These are phyloP conservation scores for Arachnomyces sp. DNA, from an alignment of 2,329 filamentous ascomycete species.

Conservation along the genomic window DNA sequence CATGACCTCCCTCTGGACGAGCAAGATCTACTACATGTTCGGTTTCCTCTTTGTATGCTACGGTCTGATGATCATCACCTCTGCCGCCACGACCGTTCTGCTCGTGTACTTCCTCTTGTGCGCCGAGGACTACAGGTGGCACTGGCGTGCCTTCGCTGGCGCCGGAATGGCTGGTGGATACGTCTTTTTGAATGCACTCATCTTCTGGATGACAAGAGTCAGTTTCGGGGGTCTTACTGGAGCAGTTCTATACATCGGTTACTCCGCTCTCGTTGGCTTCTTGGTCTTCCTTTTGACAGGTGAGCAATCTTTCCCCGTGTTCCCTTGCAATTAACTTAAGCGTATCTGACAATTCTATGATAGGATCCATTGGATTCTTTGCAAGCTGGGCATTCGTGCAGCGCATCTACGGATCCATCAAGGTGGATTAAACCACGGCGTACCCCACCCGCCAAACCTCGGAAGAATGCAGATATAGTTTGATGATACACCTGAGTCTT, in stretches of 20 bases:
- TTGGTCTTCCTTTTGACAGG: slow-evolving; percentile 90
- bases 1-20: slow-evolving; percentile 98
- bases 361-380: slow-evolving; percentile 92
- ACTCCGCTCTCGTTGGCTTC: slow-evolving; percentile 80
- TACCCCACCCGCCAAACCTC: background rate
- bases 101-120: slow-evolving; percentile 96
- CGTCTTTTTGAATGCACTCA: slow-evolving; percentile 81
- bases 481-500: no score
- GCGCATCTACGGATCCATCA: slow-evolving; percentile 95
- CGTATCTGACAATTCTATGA: slow-evolving; percentile 7
- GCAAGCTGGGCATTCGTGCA: slow-evolving; percentile 89
- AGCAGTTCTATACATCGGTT: slow-evolving; percentile 85
- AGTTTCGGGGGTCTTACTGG: slow-evolving; percentile 77
- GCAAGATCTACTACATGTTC: slow-evolving; percentile 99
- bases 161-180: slow-evolving; percentile 86
- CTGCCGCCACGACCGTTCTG: slow-evolving; percentile 81
- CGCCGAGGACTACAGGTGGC: slow-evolving; percentile 97
- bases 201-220: slow-evolving; percentile 85
- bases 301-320: slow-evolving; percentile 41
- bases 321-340: slow-evolving; percentile 6
- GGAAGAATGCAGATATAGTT: no score
- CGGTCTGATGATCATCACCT: slow-evolving; percentile 92
- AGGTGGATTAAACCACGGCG: slow-evolving; percentile 64
- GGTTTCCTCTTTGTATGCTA: slow-evolving; percentile 98
- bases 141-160: slow-evolving; percentile 89